These are phyloP conservation scores for Pascua guehoae DNA, from an alignment of 1,284 basidiomycete genomes.

Conservation along the genomic window DNA sequence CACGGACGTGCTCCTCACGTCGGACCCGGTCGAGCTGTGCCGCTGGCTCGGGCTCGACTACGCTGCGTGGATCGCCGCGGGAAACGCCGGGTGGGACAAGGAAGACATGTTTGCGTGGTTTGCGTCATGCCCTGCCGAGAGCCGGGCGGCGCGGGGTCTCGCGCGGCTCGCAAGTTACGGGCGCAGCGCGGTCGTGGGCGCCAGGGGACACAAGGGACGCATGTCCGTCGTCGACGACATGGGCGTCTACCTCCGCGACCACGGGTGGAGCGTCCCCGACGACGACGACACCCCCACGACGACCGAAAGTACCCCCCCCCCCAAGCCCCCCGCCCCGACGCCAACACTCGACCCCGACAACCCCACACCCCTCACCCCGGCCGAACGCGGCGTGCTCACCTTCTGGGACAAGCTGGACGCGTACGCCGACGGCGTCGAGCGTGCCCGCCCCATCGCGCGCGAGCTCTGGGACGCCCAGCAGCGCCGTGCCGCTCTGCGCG, in stretches of 20 bases:
- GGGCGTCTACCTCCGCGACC: not conserved
- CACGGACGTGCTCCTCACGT: constrained; percentile 26
- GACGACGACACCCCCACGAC: not conserved
- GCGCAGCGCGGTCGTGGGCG: not conserved
- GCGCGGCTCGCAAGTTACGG: not conserved
- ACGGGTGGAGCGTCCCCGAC: constrained; percentile 1
- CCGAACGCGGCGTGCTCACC: constrained; percentile 14
- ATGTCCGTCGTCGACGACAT: constrained; percentile 4
- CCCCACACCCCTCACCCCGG: constrained; percentile 13
- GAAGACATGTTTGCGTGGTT: constrained; percentile 9
- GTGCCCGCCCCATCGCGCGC: not conserved
- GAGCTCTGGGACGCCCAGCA: not conserved
- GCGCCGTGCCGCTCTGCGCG: not conserved
- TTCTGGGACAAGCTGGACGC: constrained; percentile 24
- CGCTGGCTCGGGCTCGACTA: constrained; percentile 30
- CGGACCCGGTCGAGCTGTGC: constrained; percentile 22
- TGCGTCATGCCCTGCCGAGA: not conserved
- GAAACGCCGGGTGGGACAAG: not conserved
- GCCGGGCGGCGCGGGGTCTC: constrained; percentile 1
- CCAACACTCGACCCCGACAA: constrained; percentile 16
- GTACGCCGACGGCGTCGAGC: constrained; percentile 8
- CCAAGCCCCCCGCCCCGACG: not conserved
- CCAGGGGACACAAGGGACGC: not conserved
- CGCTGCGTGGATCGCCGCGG: not conserved
- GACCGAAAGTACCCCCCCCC: too few relatives aligned